These are phyloP conservation scores for Biscogniauxia sp. DNA, from an alignment of 2,329 filamentous ascomycete species.

Conservation along the genomic window DNA sequence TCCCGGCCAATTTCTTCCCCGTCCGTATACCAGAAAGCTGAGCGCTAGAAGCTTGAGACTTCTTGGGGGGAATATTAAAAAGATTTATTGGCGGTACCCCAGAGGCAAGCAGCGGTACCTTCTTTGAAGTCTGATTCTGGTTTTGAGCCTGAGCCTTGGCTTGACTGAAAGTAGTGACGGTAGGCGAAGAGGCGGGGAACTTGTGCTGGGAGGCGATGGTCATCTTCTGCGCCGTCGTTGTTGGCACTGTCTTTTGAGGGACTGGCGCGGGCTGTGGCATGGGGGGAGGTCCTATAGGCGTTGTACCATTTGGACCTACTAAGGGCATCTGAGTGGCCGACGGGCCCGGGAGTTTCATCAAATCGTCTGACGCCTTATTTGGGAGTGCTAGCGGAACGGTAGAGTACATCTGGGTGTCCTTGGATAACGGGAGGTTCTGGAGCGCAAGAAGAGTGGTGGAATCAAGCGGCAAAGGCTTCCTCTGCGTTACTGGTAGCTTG, in stretches of 20 bases:
- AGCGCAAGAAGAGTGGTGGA: not conserved
- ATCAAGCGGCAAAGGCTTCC: not conserved
- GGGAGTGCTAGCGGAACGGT: not conserved
- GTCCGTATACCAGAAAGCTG: too few relatives aligned
- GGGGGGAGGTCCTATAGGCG: too few relatives aligned
- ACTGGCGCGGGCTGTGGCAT: not conserved
- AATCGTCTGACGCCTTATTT: not conserved
- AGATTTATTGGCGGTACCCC: too few relatives aligned
- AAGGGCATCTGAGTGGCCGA: not conserved
- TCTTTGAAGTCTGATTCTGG: too few relatives aligned
- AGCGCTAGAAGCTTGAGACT: too few relatives aligned
- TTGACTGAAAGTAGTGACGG: not conserved
- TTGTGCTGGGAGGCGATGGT: not conserved
- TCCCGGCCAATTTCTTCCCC: too few relatives aligned
- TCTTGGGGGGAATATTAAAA: too few relatives aligned
- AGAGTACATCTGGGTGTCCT: not conserved
- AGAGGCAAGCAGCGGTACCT: too few relatives aligned
- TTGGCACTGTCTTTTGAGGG: not conserved
- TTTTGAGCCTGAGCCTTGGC: too few relatives aligned
- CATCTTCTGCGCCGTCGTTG: not conserved
- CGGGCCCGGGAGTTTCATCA: not conserved
- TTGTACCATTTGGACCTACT: not conserved
- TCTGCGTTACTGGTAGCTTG: not conserved
- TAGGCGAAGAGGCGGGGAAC: not conserved
- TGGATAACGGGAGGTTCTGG: not conserved